phyloP scores from a whole-genome alignment of 1,284 basidiomycete species.

The Microbotryum violaceum region DNA sequence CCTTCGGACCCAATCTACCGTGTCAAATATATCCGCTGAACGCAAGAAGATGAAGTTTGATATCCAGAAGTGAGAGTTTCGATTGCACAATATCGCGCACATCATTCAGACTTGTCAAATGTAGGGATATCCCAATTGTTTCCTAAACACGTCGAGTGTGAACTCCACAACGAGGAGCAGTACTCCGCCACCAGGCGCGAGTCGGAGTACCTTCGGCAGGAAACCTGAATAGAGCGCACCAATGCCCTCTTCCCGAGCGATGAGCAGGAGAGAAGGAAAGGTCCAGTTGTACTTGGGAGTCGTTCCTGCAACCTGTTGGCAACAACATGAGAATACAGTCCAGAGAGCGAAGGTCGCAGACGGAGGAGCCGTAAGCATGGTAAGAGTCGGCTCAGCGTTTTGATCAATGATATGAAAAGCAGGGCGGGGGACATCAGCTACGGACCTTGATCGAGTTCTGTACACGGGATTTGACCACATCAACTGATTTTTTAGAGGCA shows the following conservation, averaged over 20 bases:
- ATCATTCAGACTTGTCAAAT: too few relatives aligned
- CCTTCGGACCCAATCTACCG: too few relatives aligned
- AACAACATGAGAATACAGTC: background rate
- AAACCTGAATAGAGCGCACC: slow-evolving; percentile 92
- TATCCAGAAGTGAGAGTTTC: too few relatives aligned
- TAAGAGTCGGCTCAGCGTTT: background rate
- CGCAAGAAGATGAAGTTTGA: too few relatives aligned
- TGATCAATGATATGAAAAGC: background rate
- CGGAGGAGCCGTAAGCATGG: background rate
- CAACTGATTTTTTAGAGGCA: slow-evolving; percentile 51
- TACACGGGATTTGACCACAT: slow-evolving; percentile 95
- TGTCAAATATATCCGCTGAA: too few relatives aligned
- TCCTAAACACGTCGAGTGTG: slow-evolving; percentile 63
- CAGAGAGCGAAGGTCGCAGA: background rate
- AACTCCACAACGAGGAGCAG: slow-evolving; percentile 84
- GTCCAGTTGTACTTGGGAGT: slow-evolving; percentile 87
- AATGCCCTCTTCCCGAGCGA: slow-evolving; percentile 82
- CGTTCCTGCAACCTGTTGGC: slow-evolving; percentile 52
- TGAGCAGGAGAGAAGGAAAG: slow-evolving; percentile 60
- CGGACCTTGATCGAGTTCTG: slow-evolving; percentile 58
- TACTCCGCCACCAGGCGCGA: slow-evolving; percentile 92
- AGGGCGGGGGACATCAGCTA: background rate
- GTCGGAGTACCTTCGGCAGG: slow-evolving; percentile 70
- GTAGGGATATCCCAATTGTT: too few relatives aligned
- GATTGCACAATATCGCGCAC: too few relatives aligned